Percentiles rank a stretch among this genome's conserved stretches.
Conservation (phyloP, 495 filamentous ascomycete genomes). For the Aspergillus heteromorphus region DNA sequence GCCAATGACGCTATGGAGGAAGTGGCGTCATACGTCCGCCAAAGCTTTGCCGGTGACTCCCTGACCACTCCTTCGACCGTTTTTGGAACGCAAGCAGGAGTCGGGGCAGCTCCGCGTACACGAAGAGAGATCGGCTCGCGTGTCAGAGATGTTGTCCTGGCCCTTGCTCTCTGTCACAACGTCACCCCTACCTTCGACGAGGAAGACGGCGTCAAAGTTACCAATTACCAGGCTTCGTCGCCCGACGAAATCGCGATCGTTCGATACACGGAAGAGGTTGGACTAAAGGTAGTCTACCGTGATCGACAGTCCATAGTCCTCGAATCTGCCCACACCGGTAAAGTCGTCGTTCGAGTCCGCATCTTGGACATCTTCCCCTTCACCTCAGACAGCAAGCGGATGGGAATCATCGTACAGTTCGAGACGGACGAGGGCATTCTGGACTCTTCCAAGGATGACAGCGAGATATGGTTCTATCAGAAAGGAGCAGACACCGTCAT, state of each 20-base stretch:
- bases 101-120: constrained; percentile 65
- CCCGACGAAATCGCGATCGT: constrained; percentile 99
- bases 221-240: constrained; percentile 90
- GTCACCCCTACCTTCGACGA: constrained; percentile 90
- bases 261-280: constrained; percentile 88
- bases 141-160: constrained; percentile 84
- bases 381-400: constrained; percentile 93
- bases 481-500: constrained; percentile 99
- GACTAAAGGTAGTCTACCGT: constrained; percentile 75
- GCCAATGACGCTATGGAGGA: constrained; percentile 99
- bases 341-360: constrained; percentile 74
- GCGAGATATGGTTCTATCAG: constrained; percentile 97
- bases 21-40: constrained; percentile 76
- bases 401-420: constrained; percentile 96
- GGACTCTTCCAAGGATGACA: constrained; percentile 34
- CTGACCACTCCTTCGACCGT: constrained; percentile 73
- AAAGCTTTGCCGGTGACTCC: constrained; percentile 61
- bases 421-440: constrained; percentile 39
- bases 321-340: constrained; percentile 70
- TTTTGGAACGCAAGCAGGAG: constrained; percentile 50
- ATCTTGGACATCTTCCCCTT: constrained; percentile 97
- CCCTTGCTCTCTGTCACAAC: constrained; percentile 93
- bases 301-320: constrained; percentile 81
- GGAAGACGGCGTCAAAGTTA: constrained; percentile 69
- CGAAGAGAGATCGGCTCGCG: constrained; percentile 88